Percentiles rank a stretch among this genome's conserved stretches.
These are phyloP conservation scores for Diphasiastrum complanatum DNA, from an alignment of 83 land plant species.

Conservation along the genomic window DNA sequence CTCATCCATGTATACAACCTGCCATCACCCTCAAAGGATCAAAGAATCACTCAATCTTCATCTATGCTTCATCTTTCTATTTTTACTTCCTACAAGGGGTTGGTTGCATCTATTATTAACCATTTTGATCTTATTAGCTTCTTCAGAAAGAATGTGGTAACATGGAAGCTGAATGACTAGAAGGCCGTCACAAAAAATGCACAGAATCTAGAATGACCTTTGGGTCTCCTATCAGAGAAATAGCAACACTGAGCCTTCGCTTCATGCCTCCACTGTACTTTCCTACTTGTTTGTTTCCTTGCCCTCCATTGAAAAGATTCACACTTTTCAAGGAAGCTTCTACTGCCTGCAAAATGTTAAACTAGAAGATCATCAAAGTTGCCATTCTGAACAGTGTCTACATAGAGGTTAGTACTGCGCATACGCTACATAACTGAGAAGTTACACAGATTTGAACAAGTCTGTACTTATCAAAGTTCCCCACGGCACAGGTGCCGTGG, in stretches of 20 bases:
- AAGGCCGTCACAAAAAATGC: too few species aligned
- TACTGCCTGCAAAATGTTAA: conserved; percentile 57
- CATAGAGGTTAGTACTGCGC: too few species aligned
- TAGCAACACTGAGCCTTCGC: conserved; percentile 98
- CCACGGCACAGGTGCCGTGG: too few species aligned
- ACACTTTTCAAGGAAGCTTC: conserved; percentile 81
- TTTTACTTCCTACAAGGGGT: too few species aligned
- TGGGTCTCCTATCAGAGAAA: conserved; percentile 90
- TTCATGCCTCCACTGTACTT: conserved; percentile 99
- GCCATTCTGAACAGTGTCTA: too few species aligned
- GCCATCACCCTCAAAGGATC: conserved; percentile 1
- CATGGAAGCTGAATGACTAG: background rate
- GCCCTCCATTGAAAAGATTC: conserved; percentile 72
- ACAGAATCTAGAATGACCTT: too few species aligned
- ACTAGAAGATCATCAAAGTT: conserved; percentile 3
- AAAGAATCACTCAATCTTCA: conserved; percentile 1
- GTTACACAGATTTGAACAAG: too few species aligned
- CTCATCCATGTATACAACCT: conserved; percentile 99
- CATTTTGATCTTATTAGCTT: too few species aligned
- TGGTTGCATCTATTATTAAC: too few species aligned
- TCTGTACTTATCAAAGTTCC: too few species aligned
- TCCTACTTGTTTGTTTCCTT: conserved; percentile 70
- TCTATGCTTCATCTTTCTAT: too few species aligned
- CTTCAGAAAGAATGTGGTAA: background rate
- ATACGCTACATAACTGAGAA: too few species aligned